Base-by-base conservation (phyloP, 345 rosid genomes). In the Acer negundo region DNA sequence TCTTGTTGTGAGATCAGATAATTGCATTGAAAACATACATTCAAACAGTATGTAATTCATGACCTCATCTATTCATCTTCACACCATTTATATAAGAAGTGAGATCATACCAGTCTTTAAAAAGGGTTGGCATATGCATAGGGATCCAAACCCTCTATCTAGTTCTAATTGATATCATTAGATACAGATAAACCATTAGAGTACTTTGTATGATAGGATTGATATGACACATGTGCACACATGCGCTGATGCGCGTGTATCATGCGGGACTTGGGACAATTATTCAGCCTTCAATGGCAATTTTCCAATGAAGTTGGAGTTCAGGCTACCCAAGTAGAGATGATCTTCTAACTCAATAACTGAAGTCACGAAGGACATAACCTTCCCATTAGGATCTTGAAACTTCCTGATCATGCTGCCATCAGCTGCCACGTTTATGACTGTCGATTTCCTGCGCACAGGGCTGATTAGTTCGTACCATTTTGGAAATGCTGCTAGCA, bases 301-400 rank as follows among this genome's bases (percentile, higher is more conserved):
- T 74, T 83, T 86, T n/a, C 89, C 86, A 40, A 86, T 59, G 82
- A 84, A 88, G 78, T 85, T 59, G 65, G 83, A 7, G 35, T 58
- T 79, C 20, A 87, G 86, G 35, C 87, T 85, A 46, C 92, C 91
- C 77, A 90, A 13, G 77, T 84, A 85, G 31, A 88, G 89, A 73
- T 88, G 83, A 44, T 76, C 87, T 22, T 87, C 88, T 71, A 75
- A 86, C 84, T 86, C 90, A 12, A 84, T 44, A 31, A 90, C 94
- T 10, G 87, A 59, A 24, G 94, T 88, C 23, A 88, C 89, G 20
- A 85, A 77, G 4, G 81, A 62, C 67, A 82, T 63, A 16, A 87
- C 87, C 62, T 74, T 76, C 31, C 89, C 88, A 1, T 66, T 71
- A 1, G 89, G 85, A 78, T 87, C 94, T 20, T 85, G 89, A 4